Base-by-base conservation (phyloP, 1,284 basidiomycete species). In the Sphagnurus paluster region DNA sequence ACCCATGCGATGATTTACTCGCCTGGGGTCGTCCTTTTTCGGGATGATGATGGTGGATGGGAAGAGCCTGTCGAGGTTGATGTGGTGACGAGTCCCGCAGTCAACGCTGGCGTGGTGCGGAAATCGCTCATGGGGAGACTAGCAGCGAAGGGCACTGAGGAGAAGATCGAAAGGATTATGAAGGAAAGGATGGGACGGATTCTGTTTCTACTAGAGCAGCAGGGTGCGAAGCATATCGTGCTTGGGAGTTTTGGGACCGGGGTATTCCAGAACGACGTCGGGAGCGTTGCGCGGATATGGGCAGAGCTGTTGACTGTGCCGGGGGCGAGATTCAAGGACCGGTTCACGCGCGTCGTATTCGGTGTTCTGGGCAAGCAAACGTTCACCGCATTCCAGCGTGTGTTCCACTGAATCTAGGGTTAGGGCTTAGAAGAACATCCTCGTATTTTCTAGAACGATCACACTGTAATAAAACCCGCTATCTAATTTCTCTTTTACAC, bases 201-300 rank as follows among this genome's bases (percentile, higher is more conserved):
- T 34, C 62, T 89, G 14, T 78, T 67, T 48, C 62, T 87, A 20
- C 84, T 87, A 56, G 78, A 87, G 62, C 69, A 68, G 39, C 70
- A 78, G 54, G 77, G 79, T n/a, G 76, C 75, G 10, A 70, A 67
- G 54, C 72, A 79, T 53, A 54, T 88, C 43, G 80, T 89, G 0
- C 65, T 89, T 28, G 87, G 87, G 24, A 82, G 81, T 52, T 89
- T 87, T 62, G 87, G 86, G 7, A 89, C 86, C 1, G 86, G 86
- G 2, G 84, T 84, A 3, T 89, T 88, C 63, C 69, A 69, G 51
- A 89, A 88, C 59, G 68, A 74, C 30, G 75, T 87, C 14, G 61
- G 64, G 40, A 64, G 70, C 43, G 70, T 87, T 32, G 83, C 82
- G 5, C 62, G 61, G 21, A 71, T 85, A 36, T 88, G 84, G 79